Conservation (phyloP, 768 basidiomycete genomes). For the Boletus rubroflammeus region DNA sequence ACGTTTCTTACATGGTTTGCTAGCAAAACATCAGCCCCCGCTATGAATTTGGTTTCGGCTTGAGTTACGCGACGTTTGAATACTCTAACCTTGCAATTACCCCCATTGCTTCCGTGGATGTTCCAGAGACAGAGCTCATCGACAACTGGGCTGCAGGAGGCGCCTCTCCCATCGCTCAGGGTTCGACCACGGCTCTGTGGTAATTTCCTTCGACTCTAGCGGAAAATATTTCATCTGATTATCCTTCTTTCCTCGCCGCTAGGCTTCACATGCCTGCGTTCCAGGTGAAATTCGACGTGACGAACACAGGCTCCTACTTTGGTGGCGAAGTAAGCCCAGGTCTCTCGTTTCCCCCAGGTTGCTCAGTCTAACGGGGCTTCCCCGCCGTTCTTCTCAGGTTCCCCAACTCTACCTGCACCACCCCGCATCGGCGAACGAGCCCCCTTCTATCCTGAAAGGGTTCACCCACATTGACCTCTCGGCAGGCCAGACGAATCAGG, state of each 20-base stretch:
- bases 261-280: conserved; percentile 68
- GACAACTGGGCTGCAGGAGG: conserved; percentile 58
- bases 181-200: conserved; percentile 63
- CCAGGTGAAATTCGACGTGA: conserved; percentile 58
- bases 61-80: conserved; percentile 80
- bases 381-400: conserved; percentile 38
- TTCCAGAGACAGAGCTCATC: conserved; percentile 31
- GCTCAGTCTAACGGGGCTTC: neutral
- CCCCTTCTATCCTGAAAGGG: conserved; percentile 67
- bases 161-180: conserved; percentile 50
- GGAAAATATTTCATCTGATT: neutral
- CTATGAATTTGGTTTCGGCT: conserved; percentile 87
- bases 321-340: conserved; percentile 59
- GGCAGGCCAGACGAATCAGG: conserved; percentile 44
- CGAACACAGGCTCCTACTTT: conserved; percentile 56
- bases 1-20: neutral
- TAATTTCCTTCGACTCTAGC: conserved; percentile 17
- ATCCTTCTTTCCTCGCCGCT: neutral
- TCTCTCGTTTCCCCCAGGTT: neutral
- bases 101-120: conserved; percentile 37
- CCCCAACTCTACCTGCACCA: conserved; percentile 76
- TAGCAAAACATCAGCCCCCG: conserved; percentile 71
- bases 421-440: conserved; percentile 59
- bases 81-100: conserved; percentile 58
- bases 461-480: conserved; percentile 57